Conservation (phyloP, 2,329 filamentous ascomycete species). For the Seiridium unicorne region DNA sequence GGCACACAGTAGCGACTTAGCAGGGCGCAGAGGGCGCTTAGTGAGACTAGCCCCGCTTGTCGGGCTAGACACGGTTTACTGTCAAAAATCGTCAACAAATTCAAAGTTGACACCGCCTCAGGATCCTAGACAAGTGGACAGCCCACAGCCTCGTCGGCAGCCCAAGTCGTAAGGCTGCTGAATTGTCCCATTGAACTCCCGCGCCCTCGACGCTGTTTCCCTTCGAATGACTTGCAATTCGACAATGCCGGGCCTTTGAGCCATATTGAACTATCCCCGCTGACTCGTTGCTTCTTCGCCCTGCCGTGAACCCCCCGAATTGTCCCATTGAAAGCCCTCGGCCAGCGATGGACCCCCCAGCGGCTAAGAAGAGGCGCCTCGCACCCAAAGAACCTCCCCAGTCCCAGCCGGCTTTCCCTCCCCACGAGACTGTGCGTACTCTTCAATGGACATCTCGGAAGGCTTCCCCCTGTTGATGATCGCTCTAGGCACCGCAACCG, state of each 20-base stretch:
- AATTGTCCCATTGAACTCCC: background rate
- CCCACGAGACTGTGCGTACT: slow-evolving; percentile 26
- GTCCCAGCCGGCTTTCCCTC: slow-evolving; percentile 21
- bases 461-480: slow-evolving; percentile 5
- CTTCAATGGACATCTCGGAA: background rate
- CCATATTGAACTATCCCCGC: background rate
- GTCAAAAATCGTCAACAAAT: slow-evolving; percentile 5
- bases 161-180: slow-evolving; percentile 11
- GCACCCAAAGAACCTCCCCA: slow-evolving; percentile 33
- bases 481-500: slow-evolving; percentile 3
- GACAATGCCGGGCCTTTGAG: slow-evolving; percentile 1
- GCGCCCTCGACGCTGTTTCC: background rate
- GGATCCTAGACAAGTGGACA: background rate
- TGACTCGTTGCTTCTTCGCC: background rate
- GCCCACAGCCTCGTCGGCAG: slow-evolving; percentile 8
- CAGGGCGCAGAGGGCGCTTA: background rate
- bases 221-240: background rate
- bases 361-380: slow-evolving; percentile 38
- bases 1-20: background rate
- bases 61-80: background rate
- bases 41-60: background rate
- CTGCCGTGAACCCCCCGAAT: background rate
- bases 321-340: slow-evolving; percentile 5
- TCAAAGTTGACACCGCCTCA: slow-evolving; percentile 2
- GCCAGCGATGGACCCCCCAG: slow-evolving; percentile 31